Base-by-base conservation (phyloP, 768 basidiomycete species). In the Baorangia bicolor region DNA sequence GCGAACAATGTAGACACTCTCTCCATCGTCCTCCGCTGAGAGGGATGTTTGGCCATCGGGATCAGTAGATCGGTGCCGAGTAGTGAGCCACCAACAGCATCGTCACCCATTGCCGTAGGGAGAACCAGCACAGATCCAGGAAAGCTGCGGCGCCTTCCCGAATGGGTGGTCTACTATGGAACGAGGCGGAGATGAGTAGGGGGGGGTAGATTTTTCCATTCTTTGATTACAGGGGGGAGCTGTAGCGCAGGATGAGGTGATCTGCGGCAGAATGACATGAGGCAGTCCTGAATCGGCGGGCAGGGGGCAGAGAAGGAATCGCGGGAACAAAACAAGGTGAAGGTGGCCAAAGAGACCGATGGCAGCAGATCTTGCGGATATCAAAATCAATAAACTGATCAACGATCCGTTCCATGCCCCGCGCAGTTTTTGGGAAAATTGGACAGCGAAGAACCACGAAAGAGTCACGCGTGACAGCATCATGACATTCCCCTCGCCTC, bases 111-210 rank as follows among this genome's bases (percentile, higher is more conserved):
- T 60, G 49, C 60, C 57, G 67, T 62, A 62, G 65, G 63, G 45
- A 68, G 69, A 70, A 71, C 57, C 53, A 6, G 9, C n/a, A 56
- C 57, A 38, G 31, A 69, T 62, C 48, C 16, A 62, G 68, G 28
- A 64, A 47, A 11, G 37, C 20, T 50, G 51, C 46, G 38, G 49
- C 34, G 18, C 53, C 50, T 66, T 59, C 65, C 69, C 21, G 49
- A 65, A 70, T 3, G 41, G 53, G 63, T 20, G 8, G 20, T 11
- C 49, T 28, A 42, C 51, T 41, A 44, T 47, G 53, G 49, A 56
- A 50, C 30, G 37, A 28, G 62, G 69, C 67, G 67, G 71, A 73
- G 60, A 73, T 73, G 71, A 73, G 44, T 33, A 49, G 49, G 23
- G 45, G 30, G 52, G 33, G 28, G 35, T 38, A 54, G 42, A 45